Evolutionary conservation across 371 early-diverging fungal species (phyloP), one percentile per base, ranked within the genome.

Genomic region (Mucor racemosus): DNA sequence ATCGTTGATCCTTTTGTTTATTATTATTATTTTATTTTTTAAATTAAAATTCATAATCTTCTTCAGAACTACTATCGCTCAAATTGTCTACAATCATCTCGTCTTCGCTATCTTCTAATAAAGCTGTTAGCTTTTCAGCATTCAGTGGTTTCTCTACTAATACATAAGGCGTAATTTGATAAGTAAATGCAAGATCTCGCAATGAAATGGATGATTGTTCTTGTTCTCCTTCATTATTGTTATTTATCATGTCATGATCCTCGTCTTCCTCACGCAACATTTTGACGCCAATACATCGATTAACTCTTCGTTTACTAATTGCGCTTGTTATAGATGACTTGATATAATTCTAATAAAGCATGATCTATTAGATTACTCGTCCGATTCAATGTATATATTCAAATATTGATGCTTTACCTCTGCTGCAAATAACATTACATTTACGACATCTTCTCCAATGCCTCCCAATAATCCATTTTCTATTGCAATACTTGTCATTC

Each of bases 381-480:
- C 50, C 11, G 17, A 58, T 10, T 42, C 17, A 33, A 1, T 6
- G 7, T 19, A 19, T 19, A 7, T 50, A 33, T 34, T 15, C 34
- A 15, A 21, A n/a, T 21, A 15, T 1, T 1, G 26, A 4, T 38
- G 38, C 4, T 5, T 62, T 81, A 84, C 90, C 80, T 92, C 92
- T 62, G 91, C 84, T 4, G 90, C 90, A 68, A 90, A 89, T 21
- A 91, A 61, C 84, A 92, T 82, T 21, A 90, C 80, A 66, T 89
- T 86, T 19, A 90, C 88, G 7, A 85, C 77, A 39, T 90, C 90
- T 35, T 88, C 86, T 15, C 85, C 81, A 0, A 90, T 87, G 8
- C 92, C 92, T 11, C 86, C 88, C 34, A 87, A 53, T 53, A 92
- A 71, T 2, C 92, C 92, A 64, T 90, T 85, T 70, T 92, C 91